A percentile compares a stretch with the other conserved stretches of the same genome.
These are phyloP conservation scores for Leishmania tropica DNA, from an alignment of 208 protist species.

Conservation along the genomic window DNA sequence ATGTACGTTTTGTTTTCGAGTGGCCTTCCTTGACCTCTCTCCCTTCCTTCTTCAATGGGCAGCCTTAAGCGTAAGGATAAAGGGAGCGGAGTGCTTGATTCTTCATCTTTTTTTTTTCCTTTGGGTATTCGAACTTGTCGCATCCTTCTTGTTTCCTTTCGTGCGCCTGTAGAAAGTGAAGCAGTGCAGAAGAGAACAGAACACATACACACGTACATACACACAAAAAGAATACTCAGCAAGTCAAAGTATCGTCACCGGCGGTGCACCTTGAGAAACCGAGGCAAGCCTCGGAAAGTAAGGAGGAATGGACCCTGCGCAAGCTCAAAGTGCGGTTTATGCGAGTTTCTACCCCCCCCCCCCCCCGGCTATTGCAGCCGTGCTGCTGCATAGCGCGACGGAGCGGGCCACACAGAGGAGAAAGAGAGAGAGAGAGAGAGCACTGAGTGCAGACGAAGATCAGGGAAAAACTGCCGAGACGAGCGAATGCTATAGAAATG, in stretches of 20 bases:
- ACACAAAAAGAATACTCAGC: background rate
- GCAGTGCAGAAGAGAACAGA: background rate
- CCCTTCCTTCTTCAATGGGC: background rate
- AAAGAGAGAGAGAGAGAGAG: too few relatives aligned
- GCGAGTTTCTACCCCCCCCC: background rate
- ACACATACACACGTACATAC: background rate
- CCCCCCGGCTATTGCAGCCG: background rate
- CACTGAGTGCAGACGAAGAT: too few relatives aligned
- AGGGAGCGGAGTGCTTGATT: background rate
- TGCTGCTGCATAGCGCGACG: background rate
- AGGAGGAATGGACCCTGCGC: background rate
- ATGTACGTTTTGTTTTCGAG: background rate
- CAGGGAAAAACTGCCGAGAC: background rate
- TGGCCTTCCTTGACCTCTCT: background rate
- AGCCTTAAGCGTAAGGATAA: background rate
- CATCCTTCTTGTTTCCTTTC: background rate
- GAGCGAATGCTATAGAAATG: background rate
- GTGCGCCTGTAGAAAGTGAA: background rate
- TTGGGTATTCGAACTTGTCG: background rate
- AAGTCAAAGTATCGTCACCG: background rate
- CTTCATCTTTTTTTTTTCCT: background rate
- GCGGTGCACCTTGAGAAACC: background rate
- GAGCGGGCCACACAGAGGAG: background rate
- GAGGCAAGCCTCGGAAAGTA: background rate
- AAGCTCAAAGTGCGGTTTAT: background rate